phyloP scores from a whole-genome alignment of 1,284 basidiomycete species.

The Ganoderma meredithae region DNA sequence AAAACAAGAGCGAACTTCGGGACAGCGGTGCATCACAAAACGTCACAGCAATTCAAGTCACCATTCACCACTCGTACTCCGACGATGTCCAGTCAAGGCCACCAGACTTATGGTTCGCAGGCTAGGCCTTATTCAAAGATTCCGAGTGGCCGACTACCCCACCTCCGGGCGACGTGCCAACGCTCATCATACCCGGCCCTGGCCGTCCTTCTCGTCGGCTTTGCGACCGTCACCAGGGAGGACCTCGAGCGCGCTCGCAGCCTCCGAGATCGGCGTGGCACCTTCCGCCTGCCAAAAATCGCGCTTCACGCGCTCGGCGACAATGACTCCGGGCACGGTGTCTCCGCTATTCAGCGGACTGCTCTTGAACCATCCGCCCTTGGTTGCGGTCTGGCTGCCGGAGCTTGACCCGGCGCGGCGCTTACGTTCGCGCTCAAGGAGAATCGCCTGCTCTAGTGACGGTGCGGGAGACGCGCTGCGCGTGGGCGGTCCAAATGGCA shows the following conservation, averaged over 20 bases:
- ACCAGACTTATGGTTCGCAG: neutral
- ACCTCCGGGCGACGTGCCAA: constrained; percentile 39
- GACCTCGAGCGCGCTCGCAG: neutral
- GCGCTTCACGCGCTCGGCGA: constrained; percentile 50
- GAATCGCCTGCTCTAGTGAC: constrained; percentile 64
- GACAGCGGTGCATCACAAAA: neutral
- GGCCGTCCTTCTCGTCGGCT: constrained; percentile 39
- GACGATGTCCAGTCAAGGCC: neutral
- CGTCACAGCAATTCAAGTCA: neutral
- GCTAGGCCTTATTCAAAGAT: neutral
- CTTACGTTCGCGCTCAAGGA: constrained; percentile 69
- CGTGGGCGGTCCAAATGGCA: constrained; percentile 35
- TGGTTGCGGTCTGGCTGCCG: constrained; percentile 40
- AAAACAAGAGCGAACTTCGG: neutral
- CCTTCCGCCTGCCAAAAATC: constrained; percentile 20
- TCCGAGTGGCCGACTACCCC: constrained; percentile 31
- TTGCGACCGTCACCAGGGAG: constrained; percentile 19
- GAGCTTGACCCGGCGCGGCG: constrained; percentile 46
- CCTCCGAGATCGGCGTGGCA: neutral
- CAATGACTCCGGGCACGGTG: constrained; percentile 46
- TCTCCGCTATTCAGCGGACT: constrained; percentile 58
- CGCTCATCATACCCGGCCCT: constrained; percentile 44
- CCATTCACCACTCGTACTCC: neutral
- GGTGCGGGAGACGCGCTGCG: constrained; percentile 55
- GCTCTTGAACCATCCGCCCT: constrained; percentile 74